Base-by-base conservation (phyloP, 73 alveolate genomes). In the Tetrahymena borealis region DNA sequence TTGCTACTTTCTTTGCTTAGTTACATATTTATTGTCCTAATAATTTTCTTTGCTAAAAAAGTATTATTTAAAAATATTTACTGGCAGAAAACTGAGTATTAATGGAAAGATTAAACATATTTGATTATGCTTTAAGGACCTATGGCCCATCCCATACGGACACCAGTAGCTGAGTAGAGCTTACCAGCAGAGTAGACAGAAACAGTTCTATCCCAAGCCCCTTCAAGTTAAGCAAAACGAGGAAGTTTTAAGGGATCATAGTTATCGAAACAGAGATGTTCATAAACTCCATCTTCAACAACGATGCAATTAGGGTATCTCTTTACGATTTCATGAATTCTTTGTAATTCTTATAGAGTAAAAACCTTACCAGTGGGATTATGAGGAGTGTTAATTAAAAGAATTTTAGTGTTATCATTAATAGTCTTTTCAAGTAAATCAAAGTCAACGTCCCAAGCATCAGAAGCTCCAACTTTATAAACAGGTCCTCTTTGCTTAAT, bases 311-410 rank as follows among this genome's bases (percentile, higher is more conserved):
- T 33, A 15, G 98, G 98, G 91, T 90, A 94, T 33, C 93, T 96
- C 16, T 95, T 95, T 6, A 97, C 94, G 32, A 97, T 93, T 41
- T 94, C 97, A 11, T 97, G 94, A 42, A 97, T 93, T 60, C 91
- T 79, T 90, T 96, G 95, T 10, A 96, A 79, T 90, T 97, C 99
- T 90, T 96, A 94, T 36, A 78, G 78, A 16, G 96, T 39, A 94
- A 97, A 96, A 16, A 94, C 95, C 91, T 97, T 97, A 31, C 99
- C 99, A 39, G 98, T 96, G 28, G 99, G 99, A 93, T 97, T 97
- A 91, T 97, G 97, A 11, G 99, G 98, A 41, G 95, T 95, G 92
- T 97, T 97, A n/a, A 97, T 79, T 33, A 97, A 35, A 12, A 97
- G 37, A 35, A 94, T 93, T 90, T 96, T 96, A 33, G 99, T 96